These are phyloP conservation scores for Cucurbita moschata DNA, from an alignment of 306 rosid species.

Conservation along the genomic window DNA sequence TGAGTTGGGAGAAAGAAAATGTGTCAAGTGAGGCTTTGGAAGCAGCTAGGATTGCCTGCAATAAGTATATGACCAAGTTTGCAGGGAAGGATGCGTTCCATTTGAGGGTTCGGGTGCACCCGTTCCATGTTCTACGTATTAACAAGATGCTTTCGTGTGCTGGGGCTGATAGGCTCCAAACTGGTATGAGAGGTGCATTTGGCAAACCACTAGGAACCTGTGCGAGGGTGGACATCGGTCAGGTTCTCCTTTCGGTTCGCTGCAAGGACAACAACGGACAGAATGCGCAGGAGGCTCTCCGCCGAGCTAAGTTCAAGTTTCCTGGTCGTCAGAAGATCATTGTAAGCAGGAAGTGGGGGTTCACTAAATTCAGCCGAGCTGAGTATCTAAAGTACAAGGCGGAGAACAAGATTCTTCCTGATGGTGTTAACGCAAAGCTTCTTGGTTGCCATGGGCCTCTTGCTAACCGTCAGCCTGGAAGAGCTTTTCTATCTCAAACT, in stretches of 20 bases:
- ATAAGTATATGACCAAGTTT: slow-evolving; percentile 62
- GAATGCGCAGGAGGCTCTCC: slow-evolving; percentile 66
- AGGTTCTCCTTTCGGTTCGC: slow-evolving; percentile 55
- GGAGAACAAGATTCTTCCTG: slow-evolving; percentile 45
- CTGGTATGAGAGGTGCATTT: slow-evolving; percentile 83
- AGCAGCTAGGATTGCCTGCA: slow-evolving; percentile 70
- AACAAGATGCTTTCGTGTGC: slow-evolving; percentile 94
- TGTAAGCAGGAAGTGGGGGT: slow-evolving; percentile 82
- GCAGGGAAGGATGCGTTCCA: slow-evolving; percentile 77
- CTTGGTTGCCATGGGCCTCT: slow-evolving; percentile 79
- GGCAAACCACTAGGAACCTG: slow-evolving; percentile 77
- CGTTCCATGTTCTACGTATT: slow-evolving; percentile 66
- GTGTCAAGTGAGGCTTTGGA: slow-evolving; percentile 69
- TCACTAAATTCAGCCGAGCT: slow-evolving; percentile 48
- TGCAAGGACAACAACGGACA: slow-evolving; percentile 42
- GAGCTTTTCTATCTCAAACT: slow-evolving; percentile 42
- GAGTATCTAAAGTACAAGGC: slow-evolving; percentile 53
- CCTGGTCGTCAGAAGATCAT: slow-evolving; percentile 70
- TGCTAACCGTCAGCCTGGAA: slow-evolving; percentile 54
- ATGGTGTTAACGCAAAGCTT: slow-evolving; percentile 80
- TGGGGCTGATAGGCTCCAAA: slow-evolving; percentile 84
- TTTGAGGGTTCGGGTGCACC: slow-evolving; percentile 68
- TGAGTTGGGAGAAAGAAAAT: slow-evolving; percentile 83
- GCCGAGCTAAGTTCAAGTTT: slow-evolving; percentile 68
- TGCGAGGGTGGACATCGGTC: slow-evolving; percentile 68